Percentiles rank a stretch among this genome's conserved stretches.
These are phyloP conservation scores for Nigrospora sphaerica DNA, from an alignment of 2,329 filamentous ascomycete genomes.

Conservation along the genomic window DNA sequence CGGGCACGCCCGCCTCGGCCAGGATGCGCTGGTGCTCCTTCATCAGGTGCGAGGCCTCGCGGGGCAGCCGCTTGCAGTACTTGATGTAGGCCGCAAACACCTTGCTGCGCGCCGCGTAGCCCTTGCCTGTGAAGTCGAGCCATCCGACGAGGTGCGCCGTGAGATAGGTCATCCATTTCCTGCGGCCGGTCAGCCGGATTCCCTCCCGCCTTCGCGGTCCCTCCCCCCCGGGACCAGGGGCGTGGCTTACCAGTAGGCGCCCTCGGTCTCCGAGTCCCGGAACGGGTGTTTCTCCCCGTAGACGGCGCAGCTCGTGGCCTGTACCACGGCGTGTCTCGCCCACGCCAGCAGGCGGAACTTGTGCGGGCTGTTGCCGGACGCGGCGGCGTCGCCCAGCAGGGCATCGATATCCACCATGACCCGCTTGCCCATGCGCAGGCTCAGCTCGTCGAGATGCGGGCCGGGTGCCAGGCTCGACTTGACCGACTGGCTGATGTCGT, in stretches of 20 bases:
- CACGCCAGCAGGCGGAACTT: constrained; percentile 5
- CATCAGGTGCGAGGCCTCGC: neutral
- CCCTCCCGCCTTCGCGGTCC: neutral
- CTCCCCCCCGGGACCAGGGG: neutral
- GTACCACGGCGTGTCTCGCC: constrained; percentile 7
- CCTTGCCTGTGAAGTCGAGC: neutral
- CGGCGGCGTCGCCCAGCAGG: constrained; percentile 3
- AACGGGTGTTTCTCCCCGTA: constrained; percentile 9
- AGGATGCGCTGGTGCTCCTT: constrained; percentile 1
- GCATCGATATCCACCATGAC: constrained; percentile 5
- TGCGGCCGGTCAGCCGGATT: neutral
- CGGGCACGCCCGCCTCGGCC: neutral
- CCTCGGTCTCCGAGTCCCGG: constrained; percentile 7
- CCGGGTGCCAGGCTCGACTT: neutral
- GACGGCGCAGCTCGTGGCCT: constrained; percentile 7
- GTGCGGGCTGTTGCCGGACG: neutral
- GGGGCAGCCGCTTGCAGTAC: neutral
- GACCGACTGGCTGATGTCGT: constrained; percentile 4
- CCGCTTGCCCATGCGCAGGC: constrained; percentile 7
- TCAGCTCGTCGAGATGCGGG: constrained; percentile 3
- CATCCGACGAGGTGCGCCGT: neutral
- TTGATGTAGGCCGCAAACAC: neutral
- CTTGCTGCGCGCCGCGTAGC: neutral
- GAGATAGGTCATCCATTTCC: neutral
- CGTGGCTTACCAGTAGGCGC: constrained; percentile 6